Evolutionary conservation across 2,329 filamentous ascomycete species (phyloP), one percentile per base, ranked within the genome.

Genomic region (Fusarium temperatum): DNA sequence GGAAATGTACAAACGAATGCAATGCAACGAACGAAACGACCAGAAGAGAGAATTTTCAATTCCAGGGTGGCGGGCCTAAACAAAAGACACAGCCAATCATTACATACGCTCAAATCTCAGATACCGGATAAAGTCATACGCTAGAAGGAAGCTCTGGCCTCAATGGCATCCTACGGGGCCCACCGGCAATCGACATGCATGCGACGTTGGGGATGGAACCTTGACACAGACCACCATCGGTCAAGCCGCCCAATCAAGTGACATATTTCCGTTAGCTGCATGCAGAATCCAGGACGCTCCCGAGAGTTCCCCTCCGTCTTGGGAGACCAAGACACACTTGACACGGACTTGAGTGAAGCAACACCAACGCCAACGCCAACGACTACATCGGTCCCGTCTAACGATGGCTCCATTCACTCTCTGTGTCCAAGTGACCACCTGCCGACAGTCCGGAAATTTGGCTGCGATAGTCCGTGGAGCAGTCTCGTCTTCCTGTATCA

Each of bases 71-170:
- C 67, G 74, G 74, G 65, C 62, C 64, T 38, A 28, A 51, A 42
- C 24, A 45, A 54, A 24, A 39, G n/a, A 50, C 22, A 22, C 22
- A 18, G 26, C 75, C 72, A 77, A 77, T 75, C 74, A 77, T 72
- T 61, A 53, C 41, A 53, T 63, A 62, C 58, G 57, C 38, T 47
- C 38, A n/a, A 26, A 47, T 28, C 24, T 24, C 15, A 45, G 26
- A 68, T 63, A 67, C 59, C 47, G 67, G 75, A 60, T 78, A 77
- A 13, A 74, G 41, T 59, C 74, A 77, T 77, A 78, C 39, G n/a
- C 51, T 72, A 68, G 68, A 63, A 44, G 45, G 68, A 61, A 41
- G 41, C 47, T 63, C 56, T 68, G 63, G 54, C 55, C 59, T 62
- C 59, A 58, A 44, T 62, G 50, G 63, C 24, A 50, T 28, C 42